Evolutionary conservation across 176 grass and related monocot genomes (phyloP).

Genomic region (Carex littledalei): DNA sequence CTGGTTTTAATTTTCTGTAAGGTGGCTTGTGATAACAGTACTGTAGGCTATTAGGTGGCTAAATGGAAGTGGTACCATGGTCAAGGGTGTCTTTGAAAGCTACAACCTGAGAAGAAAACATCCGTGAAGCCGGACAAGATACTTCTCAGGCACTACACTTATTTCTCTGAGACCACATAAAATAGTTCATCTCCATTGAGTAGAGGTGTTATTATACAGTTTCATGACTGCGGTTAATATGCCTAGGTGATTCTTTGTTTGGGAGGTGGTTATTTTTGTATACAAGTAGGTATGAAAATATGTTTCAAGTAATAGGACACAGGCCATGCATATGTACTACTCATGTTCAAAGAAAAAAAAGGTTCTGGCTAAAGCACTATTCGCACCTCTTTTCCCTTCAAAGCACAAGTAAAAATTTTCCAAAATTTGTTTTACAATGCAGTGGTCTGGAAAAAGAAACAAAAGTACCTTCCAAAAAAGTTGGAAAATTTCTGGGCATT

Average conservation of each 20-base stretch:
- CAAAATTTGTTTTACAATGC: background rate
- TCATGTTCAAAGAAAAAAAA: background rate
- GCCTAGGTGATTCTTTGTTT: background rate
- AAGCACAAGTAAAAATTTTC: background rate
- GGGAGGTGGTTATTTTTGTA: background rate
- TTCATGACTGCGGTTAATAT: background rate
- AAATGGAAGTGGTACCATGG: too few relatives aligned
- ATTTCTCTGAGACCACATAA: background rate
- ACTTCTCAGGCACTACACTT: background rate
- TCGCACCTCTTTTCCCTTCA: background rate
- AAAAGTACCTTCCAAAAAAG: slow-evolving; percentile 86
- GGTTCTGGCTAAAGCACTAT: background rate
- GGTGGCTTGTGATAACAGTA: too few relatives aligned
- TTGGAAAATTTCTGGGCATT: slow-evolving; percentile 97
- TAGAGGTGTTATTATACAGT: background rate
- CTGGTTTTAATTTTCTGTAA: too few relatives aligned
- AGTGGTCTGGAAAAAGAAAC: background rate
- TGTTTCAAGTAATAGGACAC: background rate
- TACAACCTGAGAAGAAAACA: background rate
- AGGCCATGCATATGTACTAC: background rate
- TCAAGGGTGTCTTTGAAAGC: background rate
- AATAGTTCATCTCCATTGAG: too few relatives aligned
- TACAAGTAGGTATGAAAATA: background rate
- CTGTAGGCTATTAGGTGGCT: too few relatives aligned
- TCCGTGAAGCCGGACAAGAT: background rate